These are phyloP conservation scores for Aspergillus conjunctus DNA, from an alignment of 495 filamentous ascomycete genomes.

Conservation along the genomic window DNA sequence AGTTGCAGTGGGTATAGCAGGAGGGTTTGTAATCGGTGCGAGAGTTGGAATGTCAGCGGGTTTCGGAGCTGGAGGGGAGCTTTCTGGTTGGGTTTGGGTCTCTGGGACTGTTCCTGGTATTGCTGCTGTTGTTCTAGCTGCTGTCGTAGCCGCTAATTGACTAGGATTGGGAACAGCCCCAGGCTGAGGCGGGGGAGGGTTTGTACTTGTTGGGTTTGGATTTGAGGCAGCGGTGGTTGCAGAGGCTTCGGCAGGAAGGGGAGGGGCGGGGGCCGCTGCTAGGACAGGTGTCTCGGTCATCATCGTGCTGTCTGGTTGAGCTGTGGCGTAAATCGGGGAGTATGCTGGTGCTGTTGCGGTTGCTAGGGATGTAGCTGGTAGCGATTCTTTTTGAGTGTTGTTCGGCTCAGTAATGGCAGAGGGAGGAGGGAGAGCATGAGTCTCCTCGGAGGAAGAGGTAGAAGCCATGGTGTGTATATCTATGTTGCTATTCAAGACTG, in stretches of 20 bases:
- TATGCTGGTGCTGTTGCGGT: constrained; percentile 43
- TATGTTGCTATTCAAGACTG: neutral
- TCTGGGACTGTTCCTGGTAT: neutral
- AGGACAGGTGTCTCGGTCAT: constrained; percentile 27
- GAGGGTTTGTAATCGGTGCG: constrained; percentile 17
- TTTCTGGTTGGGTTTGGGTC: constrained; percentile 12
- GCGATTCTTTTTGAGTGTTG: constrained; percentile 38
- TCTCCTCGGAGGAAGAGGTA: constrained; percentile 60
- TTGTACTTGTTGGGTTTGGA: constrained; percentile 18
- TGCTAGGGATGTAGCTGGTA: constrained; percentile 29
- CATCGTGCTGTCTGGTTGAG: constrained; percentile 39
- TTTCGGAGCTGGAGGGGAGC: constrained; percentile 18
- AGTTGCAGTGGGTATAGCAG: constrained; percentile 16
- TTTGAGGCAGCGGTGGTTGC: constrained; percentile 55
- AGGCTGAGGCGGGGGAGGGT: constrained; percentile 22
- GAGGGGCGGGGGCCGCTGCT: constrained; percentile 15
- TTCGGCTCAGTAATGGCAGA: constrained; percentile 23
- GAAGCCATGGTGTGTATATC: constrained; percentile 36
- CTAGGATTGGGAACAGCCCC: constrained; percentile 4
- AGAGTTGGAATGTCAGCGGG: constrained; percentile 12
- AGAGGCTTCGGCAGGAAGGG: constrained; percentile 32
- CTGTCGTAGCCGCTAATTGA: neutral
- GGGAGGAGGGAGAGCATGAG: constrained; percentile 10
- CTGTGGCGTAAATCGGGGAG: constrained; percentile 48
- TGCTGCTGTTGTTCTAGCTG: constrained; percentile 1